phyloP scores from a whole-genome alignment of 768 basidiomycete genomes.

The Calocybe cyanea region DNA sequence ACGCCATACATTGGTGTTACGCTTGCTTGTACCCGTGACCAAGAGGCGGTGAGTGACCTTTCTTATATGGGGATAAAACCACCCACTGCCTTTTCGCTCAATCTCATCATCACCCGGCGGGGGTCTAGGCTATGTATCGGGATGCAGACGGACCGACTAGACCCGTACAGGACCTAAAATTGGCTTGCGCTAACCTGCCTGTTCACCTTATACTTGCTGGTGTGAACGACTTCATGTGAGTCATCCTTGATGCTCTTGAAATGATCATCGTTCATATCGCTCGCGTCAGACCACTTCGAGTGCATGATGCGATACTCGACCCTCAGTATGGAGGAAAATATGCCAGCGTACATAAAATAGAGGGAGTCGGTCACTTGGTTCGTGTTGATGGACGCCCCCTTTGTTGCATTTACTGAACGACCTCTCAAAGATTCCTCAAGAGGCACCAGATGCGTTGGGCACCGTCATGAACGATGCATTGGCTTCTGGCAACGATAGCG shows the following conservation, averaged over 20 bases:
- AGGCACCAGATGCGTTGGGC: conserved; percentile 20
- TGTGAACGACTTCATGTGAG: conserved; percentile 52
- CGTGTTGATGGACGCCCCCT: neutral
- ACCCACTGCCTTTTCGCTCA: neutral
- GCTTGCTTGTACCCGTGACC: conserved; percentile 55
- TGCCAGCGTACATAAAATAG: conserved; percentile 23
- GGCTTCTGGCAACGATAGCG: neutral
- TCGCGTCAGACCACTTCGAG: conserved; percentile 23
- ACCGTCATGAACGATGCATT: conserved; percentile 14
- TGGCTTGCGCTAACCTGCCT: conserved; percentile 35
- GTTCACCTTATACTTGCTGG: conserved; percentile 53
- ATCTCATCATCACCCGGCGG: too few relatives aligned
- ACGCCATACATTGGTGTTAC: conserved; percentile 39
- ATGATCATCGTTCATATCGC: neutral
- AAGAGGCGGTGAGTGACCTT: conserved; percentile 50
- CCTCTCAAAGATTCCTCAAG: conserved; percentile 19
- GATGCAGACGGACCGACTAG: conserved; percentile 52
- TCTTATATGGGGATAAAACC: neutral
- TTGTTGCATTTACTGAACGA: neutral
- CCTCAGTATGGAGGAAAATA: conserved; percentile 23
- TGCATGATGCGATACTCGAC: conserved; percentile 28
- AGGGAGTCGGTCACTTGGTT: conserved; percentile 27
- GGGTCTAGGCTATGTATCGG: conserved; percentile 55
- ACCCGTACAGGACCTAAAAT: conserved; percentile 46
- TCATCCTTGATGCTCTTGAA: conserved; percentile 3